A percentile compares a stretch with the other conserved stretches of the same genome.
Conservation (phyloP, 2,329 filamentous ascomycete genomes). For the Fusarium floridanum region DNA sequence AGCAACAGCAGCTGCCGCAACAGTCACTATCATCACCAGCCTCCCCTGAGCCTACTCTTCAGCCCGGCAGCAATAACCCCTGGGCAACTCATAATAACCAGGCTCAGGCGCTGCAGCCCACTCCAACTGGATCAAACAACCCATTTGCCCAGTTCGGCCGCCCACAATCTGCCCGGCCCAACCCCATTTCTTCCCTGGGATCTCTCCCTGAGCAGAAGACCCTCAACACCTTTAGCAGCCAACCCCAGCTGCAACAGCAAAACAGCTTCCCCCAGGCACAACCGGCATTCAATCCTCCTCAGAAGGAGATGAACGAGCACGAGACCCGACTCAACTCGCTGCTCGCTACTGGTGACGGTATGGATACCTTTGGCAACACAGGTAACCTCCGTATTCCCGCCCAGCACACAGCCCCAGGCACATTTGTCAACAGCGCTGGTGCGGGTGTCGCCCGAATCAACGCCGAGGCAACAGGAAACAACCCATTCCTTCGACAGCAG, state of each 20-base stretch:
- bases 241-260: constrained; percentile 58
- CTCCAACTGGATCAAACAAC: constrained; percentile 96
- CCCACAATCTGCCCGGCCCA: constrained; percentile 65
- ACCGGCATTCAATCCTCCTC: constrained; percentile 54
- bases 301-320: constrained; percentile 71
- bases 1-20: constrained; percentile 53
- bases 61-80: constrained; percentile 92
- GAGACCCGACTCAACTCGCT: constrained; percentile 87
- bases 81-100: constrained; percentile 79
- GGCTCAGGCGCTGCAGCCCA: constrained; percentile 77
- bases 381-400: constrained; percentile 94
- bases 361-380: constrained; percentile 98
- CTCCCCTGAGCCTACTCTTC: constrained; percentile 71
- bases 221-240: constrained; percentile 67
- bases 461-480: constrained; percentile 81
- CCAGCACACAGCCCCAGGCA: constrained; percentile 95
- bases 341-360: constrained; percentile 87
- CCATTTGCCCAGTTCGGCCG: constrained; percentile 87
- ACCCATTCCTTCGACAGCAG: constrained; percentile 89
- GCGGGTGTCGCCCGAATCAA: constrained; percentile 79
- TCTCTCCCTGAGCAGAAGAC: constrained; percentile 88
- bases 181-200: constrained; percentile 75
- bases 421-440: constrained; percentile 96
- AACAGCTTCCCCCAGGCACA: constrained; percentile 48
- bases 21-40: constrained; percentile 56